Percentiles rank a stretch among this genome's conserved stretches.
These are phyloP conservation scores for Colletotrichum australisinense DNA, from an alignment of 2,329 filamentous ascomycete genomes.

Conservation along the genomic window DNA sequence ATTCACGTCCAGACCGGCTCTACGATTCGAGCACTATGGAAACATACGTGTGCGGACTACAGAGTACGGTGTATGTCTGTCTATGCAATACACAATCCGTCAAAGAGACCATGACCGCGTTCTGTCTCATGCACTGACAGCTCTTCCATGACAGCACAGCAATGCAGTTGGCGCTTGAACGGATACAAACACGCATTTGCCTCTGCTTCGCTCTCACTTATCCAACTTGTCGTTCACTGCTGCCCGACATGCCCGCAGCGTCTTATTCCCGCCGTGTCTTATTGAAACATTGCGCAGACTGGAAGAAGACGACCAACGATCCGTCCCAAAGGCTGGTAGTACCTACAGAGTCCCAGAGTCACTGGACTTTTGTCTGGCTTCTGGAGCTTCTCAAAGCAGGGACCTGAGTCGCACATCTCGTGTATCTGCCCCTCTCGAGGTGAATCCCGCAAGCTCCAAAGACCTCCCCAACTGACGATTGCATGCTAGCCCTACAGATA, in stretches of 20 bases:
- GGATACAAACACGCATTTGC: slow-evolving; percentile 10
- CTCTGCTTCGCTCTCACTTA: neutral
- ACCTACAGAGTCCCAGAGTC: neutral
- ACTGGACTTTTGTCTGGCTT: neutral
- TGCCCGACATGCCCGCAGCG: neutral
- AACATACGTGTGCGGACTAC: neutral
- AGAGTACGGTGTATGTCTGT: neutral
- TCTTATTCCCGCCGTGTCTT: neutral
- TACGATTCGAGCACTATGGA: neutral
- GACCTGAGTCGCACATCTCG: neutral
- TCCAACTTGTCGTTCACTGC: neutral
- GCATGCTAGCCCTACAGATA: slow-evolving; percentile 26
- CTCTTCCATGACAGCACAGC: slow-evolving; percentile 28
- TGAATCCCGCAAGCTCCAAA: neutral
- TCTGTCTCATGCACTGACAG: slow-evolving; percentile 19
- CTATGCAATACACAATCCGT: neutral
- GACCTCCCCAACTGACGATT: neutral
- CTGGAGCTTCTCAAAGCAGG: neutral
- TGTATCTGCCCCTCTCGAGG: neutral
- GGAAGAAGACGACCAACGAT: neutral
- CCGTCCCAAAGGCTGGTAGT: neutral
- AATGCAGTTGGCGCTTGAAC: slow-evolving; percentile 30
- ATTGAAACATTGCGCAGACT: neutral
- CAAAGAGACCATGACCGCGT: neutral
- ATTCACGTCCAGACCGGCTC: neutral